A percentile compares a stretch with the other conserved stretches of the same genome.
These are phyloP conservation scores for Lentinula lateritia DNA, from an alignment of 768 basidiomycete species.

Conservation along the genomic window DNA sequence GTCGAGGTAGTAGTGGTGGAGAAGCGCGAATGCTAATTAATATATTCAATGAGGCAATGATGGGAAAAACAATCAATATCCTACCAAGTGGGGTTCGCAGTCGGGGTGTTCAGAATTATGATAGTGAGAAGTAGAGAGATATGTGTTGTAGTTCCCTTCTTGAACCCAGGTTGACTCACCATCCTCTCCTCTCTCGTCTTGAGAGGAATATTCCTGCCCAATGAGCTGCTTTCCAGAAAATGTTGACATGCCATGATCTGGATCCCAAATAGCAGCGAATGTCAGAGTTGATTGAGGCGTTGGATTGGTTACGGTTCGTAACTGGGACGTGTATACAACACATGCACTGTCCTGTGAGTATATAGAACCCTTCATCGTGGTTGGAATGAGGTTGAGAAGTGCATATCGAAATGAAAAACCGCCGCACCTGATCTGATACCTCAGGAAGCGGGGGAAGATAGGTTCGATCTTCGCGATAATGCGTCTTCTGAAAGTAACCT, in stretches of 20 bases:
- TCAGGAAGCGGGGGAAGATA: slow-evolving; percentile 6
- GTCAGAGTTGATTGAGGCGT: slow-evolving; percentile 40
- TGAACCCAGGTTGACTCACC: not conserved
- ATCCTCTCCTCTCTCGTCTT: not conserved
- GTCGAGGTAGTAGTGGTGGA: slow-evolving; percentile 28
- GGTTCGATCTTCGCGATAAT: not conserved
- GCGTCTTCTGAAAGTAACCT: not conserved
- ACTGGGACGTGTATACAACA: slow-evolving; percentile 2
- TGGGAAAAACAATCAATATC: not conserved
- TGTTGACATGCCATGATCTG: slow-evolving; percentile 42
- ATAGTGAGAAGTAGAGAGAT: slow-evolving; percentile 1
- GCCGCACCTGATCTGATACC: slow-evolving; percentile 4
- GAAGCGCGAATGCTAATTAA: slow-evolving; percentile 25
- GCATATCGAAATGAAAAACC: not conserved
- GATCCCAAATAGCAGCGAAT: slow-evolving; percentile 46
- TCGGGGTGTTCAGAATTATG: slow-evolving; percentile 9
- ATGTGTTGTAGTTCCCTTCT: not conserved
- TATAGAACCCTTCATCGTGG: slow-evolving; percentile 4
- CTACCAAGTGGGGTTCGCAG: slow-evolving; percentile 11
- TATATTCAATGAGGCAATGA: not conserved
- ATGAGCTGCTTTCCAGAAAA: slow-evolving; percentile 39
- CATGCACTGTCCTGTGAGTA: slow-evolving; percentile 9
- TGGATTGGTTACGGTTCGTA: not conserved
- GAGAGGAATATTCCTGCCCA: slow-evolving; percentile 11
- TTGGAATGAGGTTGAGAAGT: not conserved